Percentiles rank a stretch among this genome's conserved stretches.
Conservation (phyloP, 2,329 filamentous ascomycete species). For the Pseudogymnoascus sp. region DNA sequence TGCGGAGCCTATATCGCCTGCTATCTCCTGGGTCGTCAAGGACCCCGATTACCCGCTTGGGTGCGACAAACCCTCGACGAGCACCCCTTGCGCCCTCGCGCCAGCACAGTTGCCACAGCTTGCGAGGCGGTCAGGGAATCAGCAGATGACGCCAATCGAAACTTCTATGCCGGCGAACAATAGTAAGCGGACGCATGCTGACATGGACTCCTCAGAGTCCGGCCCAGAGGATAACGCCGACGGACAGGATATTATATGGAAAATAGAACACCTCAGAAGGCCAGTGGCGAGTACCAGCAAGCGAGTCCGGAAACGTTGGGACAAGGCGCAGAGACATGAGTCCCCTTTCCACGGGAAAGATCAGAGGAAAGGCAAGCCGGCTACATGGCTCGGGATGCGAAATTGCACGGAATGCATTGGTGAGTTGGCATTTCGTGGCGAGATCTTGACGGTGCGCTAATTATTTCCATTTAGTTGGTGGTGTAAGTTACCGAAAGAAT, state of each 20-base stretch:
- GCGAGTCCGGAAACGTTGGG: neutral
- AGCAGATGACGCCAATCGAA: neutral
- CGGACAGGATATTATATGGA: neutral
- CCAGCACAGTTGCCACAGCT: neutral
- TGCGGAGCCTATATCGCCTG: neutral
- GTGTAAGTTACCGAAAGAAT: conserved; percentile 26
- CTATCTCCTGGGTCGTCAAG: neutral
- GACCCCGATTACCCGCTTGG: neutral
- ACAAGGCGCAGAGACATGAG: neutral
- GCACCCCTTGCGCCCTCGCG: neutral
- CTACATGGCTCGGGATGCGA: neutral
- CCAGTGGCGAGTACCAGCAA: neutral
- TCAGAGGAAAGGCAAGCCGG: neutral
- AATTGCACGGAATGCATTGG: neutral
- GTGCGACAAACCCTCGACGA: neutral
- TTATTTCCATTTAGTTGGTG: conserved; percentile 21
- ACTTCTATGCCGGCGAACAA: neutral
- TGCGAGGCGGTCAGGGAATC: neutral
- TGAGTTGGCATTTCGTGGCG: neutral
- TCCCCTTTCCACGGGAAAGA: neutral
- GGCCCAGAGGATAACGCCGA: neutral
- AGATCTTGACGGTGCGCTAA: neutral
- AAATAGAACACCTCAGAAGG: neutral
- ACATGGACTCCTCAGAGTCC: neutral
- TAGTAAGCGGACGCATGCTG: neutral